Evolutionary conservation across 768 basidiomycete genomes (phyloP), one percentile per base, ranked within the genome.

Genomic region (Boletellus sp.): DNA sequence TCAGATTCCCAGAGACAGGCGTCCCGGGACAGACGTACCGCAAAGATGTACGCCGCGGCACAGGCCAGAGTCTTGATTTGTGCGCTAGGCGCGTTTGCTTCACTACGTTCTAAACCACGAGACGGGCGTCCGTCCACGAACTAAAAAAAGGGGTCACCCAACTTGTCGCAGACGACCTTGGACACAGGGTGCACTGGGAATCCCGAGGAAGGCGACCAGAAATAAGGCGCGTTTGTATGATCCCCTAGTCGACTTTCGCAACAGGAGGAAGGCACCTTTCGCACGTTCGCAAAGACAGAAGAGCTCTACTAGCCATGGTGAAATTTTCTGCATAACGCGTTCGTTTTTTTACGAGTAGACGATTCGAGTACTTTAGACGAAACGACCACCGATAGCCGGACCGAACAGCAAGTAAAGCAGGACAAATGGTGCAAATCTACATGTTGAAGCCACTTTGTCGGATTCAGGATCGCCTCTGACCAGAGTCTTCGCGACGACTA

Each of bases 401-500:
- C 33, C 19, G 17, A 44, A 53, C 34, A 34, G 28, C 44, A 48
- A 42, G 44, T 26, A 45, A 33, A 43, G 16, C 40, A 40, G 35
- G 48, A 47, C 26, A 48, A 28, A 41, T 9, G 10, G 32, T 41
- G 34, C 34, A 48, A 20, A 51, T 61, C 37, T 49, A 52, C 46
- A 26, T 16, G 13, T 49, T 41, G 19, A 31, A 32, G 19, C 20
- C 38, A 40, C 41, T 62, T 56, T 32, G 45, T 40, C 22, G 22
- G 11, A 35, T 9, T 66, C 28, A 69, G 33, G 57, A 47, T 47
- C 68, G 54, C 57, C 64, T 66, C 41, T 68, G 57, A 12, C 62
- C 59, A 48, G 59, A 46, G 19, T 65, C 70, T 31, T 65, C 60
- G 35, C 63, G 65, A 32, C 42, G 52, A 12, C 66, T 68, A 34